phyloP scores from a whole-genome alignment of 805 yeast species.

The Kuraishia piskuri region DNA sequence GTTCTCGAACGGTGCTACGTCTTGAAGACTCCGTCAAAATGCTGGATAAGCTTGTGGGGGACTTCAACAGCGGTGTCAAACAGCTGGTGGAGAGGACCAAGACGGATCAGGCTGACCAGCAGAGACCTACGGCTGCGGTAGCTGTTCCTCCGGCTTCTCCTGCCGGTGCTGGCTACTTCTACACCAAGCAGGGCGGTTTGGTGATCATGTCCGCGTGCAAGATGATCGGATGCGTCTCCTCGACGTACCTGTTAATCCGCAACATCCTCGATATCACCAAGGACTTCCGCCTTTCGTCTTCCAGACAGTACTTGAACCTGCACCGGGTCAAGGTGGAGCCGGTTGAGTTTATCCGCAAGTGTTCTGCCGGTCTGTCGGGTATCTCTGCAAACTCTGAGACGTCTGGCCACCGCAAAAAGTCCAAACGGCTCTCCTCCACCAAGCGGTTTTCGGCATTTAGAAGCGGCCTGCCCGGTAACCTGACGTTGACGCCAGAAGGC shows the following conservation, averaged over 20 bases:
- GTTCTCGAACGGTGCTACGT: not conserved
- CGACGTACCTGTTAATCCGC: conserved; percentile 44
- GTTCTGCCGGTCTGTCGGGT: conserved; percentile 53
- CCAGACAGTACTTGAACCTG: conserved; percentile 63
- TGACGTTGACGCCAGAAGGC: conserved; percentile 39
- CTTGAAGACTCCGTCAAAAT: conserved; percentile 46
- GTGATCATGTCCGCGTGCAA: conserved; percentile 25
- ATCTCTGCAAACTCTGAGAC: conserved; percentile 22
- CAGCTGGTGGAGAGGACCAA: conserved; percentile 36
- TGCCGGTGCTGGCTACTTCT: conserved; percentile 29
- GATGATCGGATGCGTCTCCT: conserved; percentile 42
- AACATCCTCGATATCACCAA: conserved; percentile 49
- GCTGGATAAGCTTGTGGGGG: conserved; percentile 51
- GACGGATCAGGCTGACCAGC: not conserved
- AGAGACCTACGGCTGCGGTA: not conserved
- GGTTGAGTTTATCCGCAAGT: conserved; percentile 47
- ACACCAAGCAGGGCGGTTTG: conserved; percentile 58
- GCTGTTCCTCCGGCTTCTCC: not conserved
- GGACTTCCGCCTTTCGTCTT: conserved; percentile 52
- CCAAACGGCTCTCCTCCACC: conserved; percentile 15
- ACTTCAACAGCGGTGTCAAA: conserved; percentile 57
- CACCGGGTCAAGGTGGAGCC: conserved; percentile 47
- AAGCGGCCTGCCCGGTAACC: conserved; percentile 40
- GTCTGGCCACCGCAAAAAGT: conserved; percentile 15
- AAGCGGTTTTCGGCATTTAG: conserved; percentile 43